Percentiles rank a stretch among this genome's conserved stretches.
Evolutionary conservation across 495 filamentous ascomycete genomes (phyloP).

Genomic region (Elasticomyces elasticus): DNA sequence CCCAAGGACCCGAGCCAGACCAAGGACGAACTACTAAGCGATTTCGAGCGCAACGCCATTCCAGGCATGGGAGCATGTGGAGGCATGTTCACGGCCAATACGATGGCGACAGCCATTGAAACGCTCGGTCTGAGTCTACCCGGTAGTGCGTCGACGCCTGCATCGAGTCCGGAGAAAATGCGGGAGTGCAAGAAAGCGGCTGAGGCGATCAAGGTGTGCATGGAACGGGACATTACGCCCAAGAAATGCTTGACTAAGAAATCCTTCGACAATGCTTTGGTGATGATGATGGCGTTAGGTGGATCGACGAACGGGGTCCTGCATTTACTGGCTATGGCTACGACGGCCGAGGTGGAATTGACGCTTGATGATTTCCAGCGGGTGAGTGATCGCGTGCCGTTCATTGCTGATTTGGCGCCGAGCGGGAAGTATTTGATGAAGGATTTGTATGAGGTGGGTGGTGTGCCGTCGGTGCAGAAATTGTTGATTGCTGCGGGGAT

Average conservation of each 20-base stretch:
- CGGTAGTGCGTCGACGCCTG: conserved; percentile 83
- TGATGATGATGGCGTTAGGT: conserved; percentile 85
- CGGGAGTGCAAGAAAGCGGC: conserved; percentile 84
- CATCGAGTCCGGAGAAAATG: conserved; percentile 77
- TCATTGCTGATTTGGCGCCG: conserved; percentile 86
- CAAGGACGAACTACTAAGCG: conserved; percentile 71
- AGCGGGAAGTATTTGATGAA: conserved; percentile 86
- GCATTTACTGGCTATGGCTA: conserved; percentile 91
- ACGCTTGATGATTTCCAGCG: conserved; percentile 82
- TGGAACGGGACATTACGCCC: conserved; percentile 81
- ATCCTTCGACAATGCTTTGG: conserved; percentile 86
- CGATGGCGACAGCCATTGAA: conserved; percentile 93
- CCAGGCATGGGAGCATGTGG: conserved; percentile 91
- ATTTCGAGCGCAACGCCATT: conserved; percentile 77
- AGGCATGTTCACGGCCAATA: conserved; percentile 95
- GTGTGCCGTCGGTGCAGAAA: conserved; percentile 85
- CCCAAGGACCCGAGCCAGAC: conserved; percentile 50
- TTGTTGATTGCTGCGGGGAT: conserved; percentile 72
- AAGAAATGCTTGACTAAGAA: conserved; percentile 73
- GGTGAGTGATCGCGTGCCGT: conserved; percentile 80
- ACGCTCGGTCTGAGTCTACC: conserved; percentile 88
- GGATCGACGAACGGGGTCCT: conserved; percentile 88
- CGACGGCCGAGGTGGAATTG: conserved; percentile 72
- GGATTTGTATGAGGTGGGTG: conserved; percentile 88
- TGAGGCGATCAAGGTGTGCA: conserved; percentile 71